phyloP scores from a whole-genome alignment of 2,329 filamentous ascomycete species.

The Penicillium sp. region DNA sequence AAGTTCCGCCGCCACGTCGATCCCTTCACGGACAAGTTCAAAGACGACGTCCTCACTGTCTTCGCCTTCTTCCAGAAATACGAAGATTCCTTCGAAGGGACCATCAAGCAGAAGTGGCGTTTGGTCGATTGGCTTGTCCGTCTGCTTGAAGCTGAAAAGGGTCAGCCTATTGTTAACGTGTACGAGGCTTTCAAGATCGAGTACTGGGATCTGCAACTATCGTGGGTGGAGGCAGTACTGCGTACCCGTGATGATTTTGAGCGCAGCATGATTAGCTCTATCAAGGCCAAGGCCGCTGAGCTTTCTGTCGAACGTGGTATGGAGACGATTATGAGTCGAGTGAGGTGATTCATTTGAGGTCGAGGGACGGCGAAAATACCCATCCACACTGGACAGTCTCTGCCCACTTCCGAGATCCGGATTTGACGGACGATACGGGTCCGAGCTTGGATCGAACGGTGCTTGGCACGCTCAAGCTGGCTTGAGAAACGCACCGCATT shows the following conservation, averaged over 20 bases:
- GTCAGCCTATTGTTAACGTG: conserved; percentile 67
- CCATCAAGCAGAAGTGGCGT: conserved; percentile 89
- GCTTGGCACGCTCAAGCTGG: conserved; percentile 18
- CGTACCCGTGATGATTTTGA: conserved; percentile 91
- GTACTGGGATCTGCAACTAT: conserved; percentile 93
- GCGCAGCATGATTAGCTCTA: conserved; percentile 77
- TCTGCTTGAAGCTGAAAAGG: conserved; percentile 72
- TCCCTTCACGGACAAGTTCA: conserved; percentile 88
- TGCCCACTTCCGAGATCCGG: not conserved
- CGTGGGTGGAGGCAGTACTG: conserved; percentile 92
- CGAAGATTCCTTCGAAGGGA: conserved; percentile 65
- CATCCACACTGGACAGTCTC: not conserved
- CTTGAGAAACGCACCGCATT: conserved; percentile 14
- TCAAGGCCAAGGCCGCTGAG: conserved; percentile 86
- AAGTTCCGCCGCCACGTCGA: conserved; percentile 78
- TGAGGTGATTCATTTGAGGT: conserved; percentile 59
- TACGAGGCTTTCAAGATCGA: conserved; percentile 79
- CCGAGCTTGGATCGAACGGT: not conserved
- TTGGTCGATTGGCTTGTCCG: conserved; percentile 81
- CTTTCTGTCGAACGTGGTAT: conserved; percentile 74
- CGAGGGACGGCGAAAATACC: too few species aligned
- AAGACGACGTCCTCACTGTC: conserved; percentile 84
- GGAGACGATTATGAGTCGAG: conserved; percentile 93
- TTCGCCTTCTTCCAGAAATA: conserved; percentile 83
- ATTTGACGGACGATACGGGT: too few species aligned